These are phyloP conservation scores for Magnolia sinica DNA, from an alignment of 164 flowering plant species.

Conservation along the genomic window DNA sequence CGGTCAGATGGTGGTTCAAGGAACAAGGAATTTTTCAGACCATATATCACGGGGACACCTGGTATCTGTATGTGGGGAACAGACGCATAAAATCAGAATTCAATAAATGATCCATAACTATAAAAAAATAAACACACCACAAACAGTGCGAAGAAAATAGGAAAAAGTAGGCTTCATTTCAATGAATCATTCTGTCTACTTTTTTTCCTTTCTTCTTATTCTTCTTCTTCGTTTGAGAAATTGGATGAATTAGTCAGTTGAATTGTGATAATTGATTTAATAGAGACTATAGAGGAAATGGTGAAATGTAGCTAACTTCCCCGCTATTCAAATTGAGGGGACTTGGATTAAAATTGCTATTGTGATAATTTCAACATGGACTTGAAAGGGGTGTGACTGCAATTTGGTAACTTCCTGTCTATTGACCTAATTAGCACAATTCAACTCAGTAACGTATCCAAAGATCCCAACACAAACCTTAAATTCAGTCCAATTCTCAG, in stretches of 20 bases:
- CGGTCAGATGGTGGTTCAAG: slow-evolving; percentile 65
- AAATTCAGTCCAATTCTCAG: background rate
- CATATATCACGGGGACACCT: slow-evolving; percentile 77
- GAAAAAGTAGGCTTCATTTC: background rate
- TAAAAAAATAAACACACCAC: background rate
- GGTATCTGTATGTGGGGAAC: slow-evolving; percentile 53
- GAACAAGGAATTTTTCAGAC: slow-evolving; percentile 59
- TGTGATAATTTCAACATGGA: background rate
- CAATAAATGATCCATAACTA: background rate
- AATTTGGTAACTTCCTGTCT: background rate
- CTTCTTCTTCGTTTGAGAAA: no score
- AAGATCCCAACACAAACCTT: background rate
- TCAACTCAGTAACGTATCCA: background rate
- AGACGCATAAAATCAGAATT: background rate
- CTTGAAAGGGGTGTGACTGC: background rate
- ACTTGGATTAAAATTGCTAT: background rate
- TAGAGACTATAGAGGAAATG: no score
- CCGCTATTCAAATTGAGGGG: background rate
- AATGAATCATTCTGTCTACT: no score
- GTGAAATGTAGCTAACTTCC: background rate
- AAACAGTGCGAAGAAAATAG: background rate
- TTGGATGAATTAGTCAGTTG: background rate
- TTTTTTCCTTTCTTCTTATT: no score
- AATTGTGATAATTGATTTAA: background rate
- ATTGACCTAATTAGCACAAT: background rate